A percentile compares a stretch with the other conserved stretches of the same genome.
phyloP scores from a whole-genome alignment of 352 stramenopile species.

The Aphanomyces cochlioides region DNA sequence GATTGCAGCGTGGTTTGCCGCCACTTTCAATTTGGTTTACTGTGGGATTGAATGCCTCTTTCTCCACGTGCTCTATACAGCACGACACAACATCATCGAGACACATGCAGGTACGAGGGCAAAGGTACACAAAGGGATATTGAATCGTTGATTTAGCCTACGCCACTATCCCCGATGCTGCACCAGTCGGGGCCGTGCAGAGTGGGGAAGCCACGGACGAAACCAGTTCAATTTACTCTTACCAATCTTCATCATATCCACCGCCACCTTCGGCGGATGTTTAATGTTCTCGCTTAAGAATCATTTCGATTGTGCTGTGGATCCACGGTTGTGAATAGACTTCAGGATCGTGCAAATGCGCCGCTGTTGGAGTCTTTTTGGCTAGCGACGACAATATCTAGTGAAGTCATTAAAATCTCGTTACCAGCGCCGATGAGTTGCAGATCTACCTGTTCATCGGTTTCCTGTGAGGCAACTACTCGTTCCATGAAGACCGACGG shows the following conservation, averaged over 20 bases:
- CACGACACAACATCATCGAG: constrained; percentile 9
- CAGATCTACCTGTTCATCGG: constrained; percentile 16
- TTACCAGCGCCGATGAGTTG: background rate
- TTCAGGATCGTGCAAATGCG: constrained; percentile 6
- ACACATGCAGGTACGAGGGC: background rate
- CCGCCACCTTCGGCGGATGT: constrained; percentile 23
- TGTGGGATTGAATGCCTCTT: background rate
- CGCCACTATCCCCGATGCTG: background rate
- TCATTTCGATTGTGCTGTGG: constrained; percentile 28
- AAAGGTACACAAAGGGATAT: background rate
- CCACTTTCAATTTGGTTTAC: constrained; percentile 13
- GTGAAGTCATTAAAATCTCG: background rate
- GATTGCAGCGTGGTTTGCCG: background rate
- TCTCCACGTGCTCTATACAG: background rate
- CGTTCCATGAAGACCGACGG: constrained; percentile 18
- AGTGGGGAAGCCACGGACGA: background rate
- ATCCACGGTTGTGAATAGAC: constrained; percentile 20
- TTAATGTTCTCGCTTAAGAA: constrained; percentile 20
- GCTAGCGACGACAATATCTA: constrained; percentile 6
- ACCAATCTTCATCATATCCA: constrained; percentile 3
- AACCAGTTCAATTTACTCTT: constrained; percentile 1
- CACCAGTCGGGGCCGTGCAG: background rate
- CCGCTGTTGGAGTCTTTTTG: background rate
- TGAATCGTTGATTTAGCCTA: background rate
- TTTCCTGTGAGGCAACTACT: constrained; percentile 24